Evolutionary conservation across 306 rosid genomes (phyloP).

Genomic region (Delonix regia): DNA sequence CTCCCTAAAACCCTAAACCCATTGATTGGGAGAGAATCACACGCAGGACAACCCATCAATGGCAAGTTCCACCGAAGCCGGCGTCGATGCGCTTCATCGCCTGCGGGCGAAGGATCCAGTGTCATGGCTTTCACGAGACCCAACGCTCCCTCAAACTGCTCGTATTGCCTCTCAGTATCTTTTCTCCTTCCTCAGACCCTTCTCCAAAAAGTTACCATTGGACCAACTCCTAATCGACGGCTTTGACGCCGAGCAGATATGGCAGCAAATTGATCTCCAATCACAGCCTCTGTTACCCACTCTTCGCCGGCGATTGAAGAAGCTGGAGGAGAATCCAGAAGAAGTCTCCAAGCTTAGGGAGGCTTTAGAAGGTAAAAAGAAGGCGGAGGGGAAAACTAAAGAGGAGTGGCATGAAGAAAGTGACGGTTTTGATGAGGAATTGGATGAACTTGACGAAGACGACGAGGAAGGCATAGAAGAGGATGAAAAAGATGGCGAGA

Average conservation of each 20-base stretch:
- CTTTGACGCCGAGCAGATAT: slow-evolving; percentile 93
- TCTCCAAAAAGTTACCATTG: slow-evolving; percentile 67
- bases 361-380: slow-evolving; percentile 33
- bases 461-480: slow-evolving; percentile 37
- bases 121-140: slow-evolving; percentile 57
- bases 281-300: slow-evolving; percentile 72
- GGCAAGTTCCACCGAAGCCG: slow-evolving; percentile 44
- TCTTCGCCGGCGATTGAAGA: slow-evolving; percentile 71
- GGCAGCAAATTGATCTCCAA: slow-evolving; percentile 96
- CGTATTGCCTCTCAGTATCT: slow-evolving; percentile 73
- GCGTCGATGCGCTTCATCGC: slow-evolving; percentile 56
- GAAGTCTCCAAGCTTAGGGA: slow-evolving; percentile 51
- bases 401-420: slow-evolving; percentile 34
- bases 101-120: slow-evolving; percentile 64
- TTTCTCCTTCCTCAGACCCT: slow-evolving; percentile 70
- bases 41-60: slow-evolving; percentile 29
- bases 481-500: slow-evolving; percentile 4
- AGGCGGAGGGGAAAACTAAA: slow-evolving; percentile 22
- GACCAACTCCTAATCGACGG: slow-evolving; percentile 77
- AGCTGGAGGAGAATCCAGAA: slow-evolving; percentile 56
- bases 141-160: slow-evolving; percentile 55
- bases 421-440: slow-evolving; percentile 59
- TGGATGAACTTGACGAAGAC: slow-evolving; percentile 50
- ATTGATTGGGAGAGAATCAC: not conserved
- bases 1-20: slow-evolving; percentile 66